phyloP scores from a whole-genome alignment of 805 yeast genomes.

The Hanseniaspora lindneri region DNA sequence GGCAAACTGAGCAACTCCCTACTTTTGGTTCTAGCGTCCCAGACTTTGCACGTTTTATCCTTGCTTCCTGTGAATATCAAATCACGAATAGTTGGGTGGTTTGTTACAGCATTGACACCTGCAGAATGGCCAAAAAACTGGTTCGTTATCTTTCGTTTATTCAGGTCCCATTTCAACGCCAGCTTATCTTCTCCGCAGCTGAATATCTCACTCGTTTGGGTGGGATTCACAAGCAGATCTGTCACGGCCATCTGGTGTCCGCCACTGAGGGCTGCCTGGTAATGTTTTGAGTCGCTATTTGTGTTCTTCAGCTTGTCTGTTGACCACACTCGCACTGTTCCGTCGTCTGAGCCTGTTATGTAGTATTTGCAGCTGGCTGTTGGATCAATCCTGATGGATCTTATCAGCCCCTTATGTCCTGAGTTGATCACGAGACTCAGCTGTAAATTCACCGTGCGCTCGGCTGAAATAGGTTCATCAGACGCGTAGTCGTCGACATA shows the following conservation, averaged over 20 bases:
- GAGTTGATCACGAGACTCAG: constrained; percentile 45
- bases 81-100: constrained; percentile 78
- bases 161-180: constrained; percentile 93
- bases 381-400: constrained; percentile 73
- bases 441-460: not conserved
- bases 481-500: not conserved
- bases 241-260: constrained; percentile 89
- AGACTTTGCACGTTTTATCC: constrained; percentile 72
- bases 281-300: constrained; percentile 29
- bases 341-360: constrained; percentile 81
- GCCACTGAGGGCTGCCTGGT: constrained; percentile 58
- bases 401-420: constrained; percentile 91
- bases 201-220: constrained; percentile 71
- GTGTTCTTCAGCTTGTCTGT: constrained; percentile 45
- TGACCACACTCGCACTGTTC: constrained; percentile 77
- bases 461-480: not conserved
- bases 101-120: constrained; percentile 69
- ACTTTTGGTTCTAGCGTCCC: constrained; percentile 78
- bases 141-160: constrained; percentile 64
- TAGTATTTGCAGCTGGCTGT: constrained; percentile 66
- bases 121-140: constrained; percentile 92
- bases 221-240: constrained; percentile 55
- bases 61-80: constrained; percentile 77
- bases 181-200: constrained; percentile 88
- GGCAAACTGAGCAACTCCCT: constrained; percentile 60